Evolutionary conservation across 164 flowering plant genomes (phyloP).

Genomic region (Paratinospora sagittata): DNA sequence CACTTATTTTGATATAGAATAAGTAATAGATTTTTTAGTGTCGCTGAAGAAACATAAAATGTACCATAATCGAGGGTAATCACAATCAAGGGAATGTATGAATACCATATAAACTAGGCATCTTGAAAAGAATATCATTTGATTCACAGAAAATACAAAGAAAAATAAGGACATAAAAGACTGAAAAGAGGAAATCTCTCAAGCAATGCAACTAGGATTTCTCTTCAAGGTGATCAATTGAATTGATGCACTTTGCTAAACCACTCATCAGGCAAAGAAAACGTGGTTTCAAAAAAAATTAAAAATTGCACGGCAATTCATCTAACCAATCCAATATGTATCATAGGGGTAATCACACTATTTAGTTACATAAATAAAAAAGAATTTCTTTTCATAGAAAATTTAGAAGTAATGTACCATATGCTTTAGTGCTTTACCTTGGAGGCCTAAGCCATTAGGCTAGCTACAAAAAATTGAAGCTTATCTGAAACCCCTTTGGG

Average conservation of each 20-base stretch:
- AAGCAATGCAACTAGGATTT: not conserved
- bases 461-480: not conserved
- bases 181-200: not conserved
- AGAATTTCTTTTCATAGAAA: not conserved
- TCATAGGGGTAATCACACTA: not conserved
- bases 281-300: not conserved
- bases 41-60: not conserved
- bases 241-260: not conserved
- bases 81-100: not conserved
- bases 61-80: not conserved
- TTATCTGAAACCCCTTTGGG: not conserved
- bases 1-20: not conserved
- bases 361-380: not conserved
- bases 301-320: not conserved
- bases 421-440: not conserved
- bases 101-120: not conserved
- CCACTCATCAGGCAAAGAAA: not conserved
- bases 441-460: not conserved
- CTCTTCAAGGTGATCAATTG: not conserved
- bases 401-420: not conserved
- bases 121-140: not conserved
- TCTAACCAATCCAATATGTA: not conserved
- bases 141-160: not conserved
- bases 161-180: not conserved
- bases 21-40: not conserved